Evolutionary conservation across 164 flowering plant genomes (phyloP), one percentile per base, ranked within the genome.

Genomic region (Chimonanthus salicifolius): DNA sequence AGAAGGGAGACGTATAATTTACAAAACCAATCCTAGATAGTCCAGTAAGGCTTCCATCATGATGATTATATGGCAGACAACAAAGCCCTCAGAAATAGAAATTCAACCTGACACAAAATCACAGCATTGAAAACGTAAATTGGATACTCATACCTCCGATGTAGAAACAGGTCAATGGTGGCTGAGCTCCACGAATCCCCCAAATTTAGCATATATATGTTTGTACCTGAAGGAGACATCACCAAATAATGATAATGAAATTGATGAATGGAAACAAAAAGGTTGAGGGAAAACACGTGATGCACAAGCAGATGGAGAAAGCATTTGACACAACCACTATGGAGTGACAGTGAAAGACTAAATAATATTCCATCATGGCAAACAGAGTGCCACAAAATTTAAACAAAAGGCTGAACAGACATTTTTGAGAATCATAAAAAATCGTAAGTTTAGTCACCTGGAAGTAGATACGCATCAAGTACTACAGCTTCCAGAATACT

Each of bases 131-230:
- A 60, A 63, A 20, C 18, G 21, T 47, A 72, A 2, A 72, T 49
- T 6, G 2, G 9, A 48, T 47, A 72, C 3, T 47, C 49, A 73
- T 79, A 92, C 97, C 92, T 89, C 49, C 89, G 86, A 74, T 95
- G 97, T 47, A 95, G 94, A 87, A 88, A 95, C 46, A 93, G 89
- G 79, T 93, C 97, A 51, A 95, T 93, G 44, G 94, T 90, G 72
- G 85, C 87, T 65, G 97, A 92, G 78, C 99, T 93, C 98, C 98
- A 93, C 78, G 78, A 82, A 72, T 93, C 98, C 16, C 97, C 98
- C 82, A 93, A 79, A 20, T 83, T 89, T 67, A 95, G 91, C 94
- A 92, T 90, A 76, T 80, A 85, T 69, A 95, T 92, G 58, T 92
- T 83, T 64, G 99, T 95, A 71, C 94, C 98, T 95, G 79, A 72